phyloP scores from a whole-genome alignment of 2,329 filamentous ascomycete genomes.

The Fusarium sp. region DNA sequence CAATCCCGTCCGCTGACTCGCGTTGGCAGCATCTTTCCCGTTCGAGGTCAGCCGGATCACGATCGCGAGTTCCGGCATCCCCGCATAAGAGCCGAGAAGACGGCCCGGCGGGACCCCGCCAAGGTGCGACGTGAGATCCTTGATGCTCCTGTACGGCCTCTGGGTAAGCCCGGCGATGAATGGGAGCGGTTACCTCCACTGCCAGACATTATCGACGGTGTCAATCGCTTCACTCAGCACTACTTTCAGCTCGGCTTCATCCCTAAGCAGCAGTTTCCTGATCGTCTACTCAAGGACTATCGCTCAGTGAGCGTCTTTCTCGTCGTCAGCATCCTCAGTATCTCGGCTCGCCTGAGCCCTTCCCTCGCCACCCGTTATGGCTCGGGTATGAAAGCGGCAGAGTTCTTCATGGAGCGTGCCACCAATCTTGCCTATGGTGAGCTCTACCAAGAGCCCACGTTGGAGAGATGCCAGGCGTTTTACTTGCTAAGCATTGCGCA shows the following conservation, averaged over 20 bases:
- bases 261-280: slow-evolving; percentile 59
- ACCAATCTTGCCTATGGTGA: slow-evolving; percentile 57
- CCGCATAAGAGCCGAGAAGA: slow-evolving; percentile 58
- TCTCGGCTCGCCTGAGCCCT: slow-evolving; percentile 63
- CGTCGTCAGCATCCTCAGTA: slow-evolving; percentile 62
- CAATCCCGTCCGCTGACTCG: slow-evolving; percentile 5
- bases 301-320: slow-evolving; percentile 62
- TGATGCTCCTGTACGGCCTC: slow-evolving; percentile 42
- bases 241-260: slow-evolving; percentile 69
- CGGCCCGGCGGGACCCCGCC: slow-evolving; percentile 50
- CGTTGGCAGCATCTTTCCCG: slow-evolving; percentile 57
- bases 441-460: slow-evolving; percentile 60
- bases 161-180: slow-evolving; percentile 46
- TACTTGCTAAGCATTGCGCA: slow-evolving; percentile 66
- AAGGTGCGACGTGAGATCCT: slow-evolving; percentile 49
- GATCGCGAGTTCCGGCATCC: slow-evolving; percentile 66
- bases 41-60: slow-evolving; percentile 60
- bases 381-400: slow-evolving; percentile 59
- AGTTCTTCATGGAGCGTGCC: slow-evolving; percentile 62
- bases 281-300: slow-evolving; percentile 56
- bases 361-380: slow-evolving; percentile 58
- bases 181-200: slow-evolving; percentile 61
- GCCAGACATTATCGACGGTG: slow-evolving; percentile 59
- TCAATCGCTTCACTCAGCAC: slow-evolving; percentile 61
- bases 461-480: slow-evolving; percentile 66